A percentile compares a stretch with the other conserved stretches of the same genome.
phyloP scores from a whole-genome alignment of 2,329 filamentous ascomycete genomes.

The Curvularia verruculosa region DNA sequence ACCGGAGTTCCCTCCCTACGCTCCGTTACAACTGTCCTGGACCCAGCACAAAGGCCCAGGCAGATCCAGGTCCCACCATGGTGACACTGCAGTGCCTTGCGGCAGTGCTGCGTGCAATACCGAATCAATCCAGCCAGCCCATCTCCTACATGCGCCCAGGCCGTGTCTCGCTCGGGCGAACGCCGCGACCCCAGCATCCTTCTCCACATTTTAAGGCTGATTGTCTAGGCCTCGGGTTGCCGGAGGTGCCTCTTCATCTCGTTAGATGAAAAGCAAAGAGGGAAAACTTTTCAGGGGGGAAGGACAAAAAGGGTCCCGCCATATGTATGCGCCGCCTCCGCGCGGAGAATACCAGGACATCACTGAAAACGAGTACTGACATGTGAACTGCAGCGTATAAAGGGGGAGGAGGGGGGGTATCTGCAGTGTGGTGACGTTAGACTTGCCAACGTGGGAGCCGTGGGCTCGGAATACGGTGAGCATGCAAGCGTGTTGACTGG shows the following conservation, averaged over 20 bases:
- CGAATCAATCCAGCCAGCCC: conserved; percentile 20
- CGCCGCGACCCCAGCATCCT: conserved; percentile 30
- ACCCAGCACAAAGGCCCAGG: conserved; percentile 23
- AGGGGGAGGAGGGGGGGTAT: conserved; percentile 2
- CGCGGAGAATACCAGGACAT: conserved; percentile 23
- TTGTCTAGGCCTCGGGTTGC: conserved; percentile 16
- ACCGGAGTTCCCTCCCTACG: conserved; percentile 34
- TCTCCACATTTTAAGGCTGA: conserved; percentile 38
- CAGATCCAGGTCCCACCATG: conserved; percentile 34
- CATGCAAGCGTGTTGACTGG: conserved; percentile 12
- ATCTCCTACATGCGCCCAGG: conserved; percentile 22
- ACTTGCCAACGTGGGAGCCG: conserved; percentile 18
- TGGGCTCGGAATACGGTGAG: conserved; percentile 19
- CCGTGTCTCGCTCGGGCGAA: conserved; percentile 15
- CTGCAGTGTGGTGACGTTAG: conserved; percentile 18
- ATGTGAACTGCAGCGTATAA: conserved; percentile 9
- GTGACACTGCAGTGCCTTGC: conserved; percentile 33
- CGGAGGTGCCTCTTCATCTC: conserved; percentile 24
- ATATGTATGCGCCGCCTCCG: neutral
- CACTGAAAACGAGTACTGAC: conserved; percentile 8
- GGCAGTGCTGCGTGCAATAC: conserved; percentile 35
- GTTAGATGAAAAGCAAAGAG: conserved; percentile 30
- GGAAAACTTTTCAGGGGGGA: conserved; percentile 12
- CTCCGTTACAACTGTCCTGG: conserved; percentile 32
- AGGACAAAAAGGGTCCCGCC: conserved; percentile 31